Base-by-base conservation (phyloP, 352 stramenopile genomes). In the Globisporangium takayamanum region DNA sequence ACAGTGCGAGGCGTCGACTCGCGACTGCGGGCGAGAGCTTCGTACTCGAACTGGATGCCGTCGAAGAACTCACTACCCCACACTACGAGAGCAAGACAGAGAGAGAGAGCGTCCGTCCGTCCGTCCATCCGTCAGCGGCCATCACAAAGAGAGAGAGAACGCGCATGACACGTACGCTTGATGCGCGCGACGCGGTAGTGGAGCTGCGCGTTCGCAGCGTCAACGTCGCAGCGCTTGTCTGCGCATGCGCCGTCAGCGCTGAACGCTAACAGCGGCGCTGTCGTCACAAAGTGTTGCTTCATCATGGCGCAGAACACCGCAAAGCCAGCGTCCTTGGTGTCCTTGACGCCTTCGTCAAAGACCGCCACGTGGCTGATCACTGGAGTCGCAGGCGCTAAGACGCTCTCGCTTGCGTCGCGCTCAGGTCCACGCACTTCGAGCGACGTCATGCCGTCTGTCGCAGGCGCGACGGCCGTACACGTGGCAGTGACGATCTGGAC, bases 11-110 rank as follows among this genome's bases (percentile, higher is more conserved):
- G 5, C 44, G 66, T 5, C 20, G 48, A 0, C 20, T 39, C 55
- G 12, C 55, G 55, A 14, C 48, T 48, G 15, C 69, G 61, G 2
- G 63, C 51, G 67, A 72, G 50, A 18, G 55, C 64, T 15, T 84
- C 67, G 51, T 89, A 92, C 5, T 79, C 53, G 48, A 88, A 84
- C 50, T 81, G 66, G 25, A 83, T 52, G 5, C 84, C 84, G 26
- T 94, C 78, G 44, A 94, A 83, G 55, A 86, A 92, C 16, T 85
- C 61, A 5, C 58, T 61, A 36, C 76, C 78, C 84, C 84, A 92
- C 76, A 92, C 84, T 94, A 55, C 6, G 57, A 5, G 33, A 39
- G 33, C 33, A 36, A 53, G 10, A 36, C 16, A 44, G 14, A 28
- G 44, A 14, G 7, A 42, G 39, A 8, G 18, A 5, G 11, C n/a